Base-by-base conservation (phyloP, 2,329 filamentous ascomycete species). In the Aspergillus costaricaensis region DNA sequence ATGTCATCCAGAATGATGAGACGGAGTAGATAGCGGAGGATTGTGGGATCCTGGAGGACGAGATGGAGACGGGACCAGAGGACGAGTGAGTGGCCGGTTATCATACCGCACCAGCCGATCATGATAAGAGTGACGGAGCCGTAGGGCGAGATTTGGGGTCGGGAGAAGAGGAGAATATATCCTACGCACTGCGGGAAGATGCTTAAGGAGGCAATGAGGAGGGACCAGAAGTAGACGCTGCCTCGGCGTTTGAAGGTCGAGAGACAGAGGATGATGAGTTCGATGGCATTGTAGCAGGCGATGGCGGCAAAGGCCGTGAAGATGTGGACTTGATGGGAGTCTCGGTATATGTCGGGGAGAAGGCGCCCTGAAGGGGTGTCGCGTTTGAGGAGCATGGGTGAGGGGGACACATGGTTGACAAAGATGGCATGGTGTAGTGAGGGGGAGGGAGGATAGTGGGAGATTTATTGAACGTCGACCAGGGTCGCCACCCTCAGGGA, bases 161-260 rank as follows among this genome's bases (percentile, higher is more conserved):
- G 57, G 62, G 75, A 78, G 64, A 77, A 77, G 61, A 77, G 77
- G 49, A 81, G 66, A 23, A 80, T 36, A 62, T 77, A 79, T 1
- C 76, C 77, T 5, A 79, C 59, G 6, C 72, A 67, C 62, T 79
- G 74, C 1, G 76, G 70, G 12, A 77, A 67, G 44, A 80, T 72
- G 15, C 78, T 77, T 17, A 68, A 36, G 12, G 70, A 69, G 15
- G 77, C 71, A 5, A 76, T 61, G 19, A 80, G 61, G 43, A 79
- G 65, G 58, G 73, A 76, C 74, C 76, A 81, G 66, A 81, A 81
- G 65, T 81, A 81, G 2, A 80, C 68, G 2, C 78, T 76, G 15
- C 64, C 66, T 55, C 74, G 75, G 41, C 67, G 68, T 32, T 72
- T 75, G 66, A 81, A 81, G 2, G 77, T 79, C 47, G 74, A 68